Evolutionary conservation across 1,284 basidiomycete species (phyloP).

Genomic region (Wolfiporia cocos): DNA sequence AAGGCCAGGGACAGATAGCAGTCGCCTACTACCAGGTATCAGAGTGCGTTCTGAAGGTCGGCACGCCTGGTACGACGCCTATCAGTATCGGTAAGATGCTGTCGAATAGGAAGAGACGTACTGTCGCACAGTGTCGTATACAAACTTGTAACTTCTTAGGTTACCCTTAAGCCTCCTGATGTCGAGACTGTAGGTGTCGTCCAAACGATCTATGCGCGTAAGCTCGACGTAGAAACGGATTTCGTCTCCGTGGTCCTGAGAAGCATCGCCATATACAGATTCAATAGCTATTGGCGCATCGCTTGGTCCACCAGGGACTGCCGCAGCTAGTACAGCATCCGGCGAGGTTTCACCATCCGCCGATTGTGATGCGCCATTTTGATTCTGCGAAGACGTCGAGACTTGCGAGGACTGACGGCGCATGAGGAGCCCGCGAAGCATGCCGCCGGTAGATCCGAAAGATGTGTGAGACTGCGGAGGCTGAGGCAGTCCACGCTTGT

Average conservation of each 20-base stretch:
- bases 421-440: constrained; percentile 82
- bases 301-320: constrained; percentile 16
- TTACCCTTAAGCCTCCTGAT: constrained; percentile 90
- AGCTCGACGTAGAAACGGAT: constrained; percentile 91
- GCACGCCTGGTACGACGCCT: constrained; percentile 31
- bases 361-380: constrained; percentile 11
- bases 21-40: background rate
- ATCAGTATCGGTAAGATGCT: constrained; percentile 3
- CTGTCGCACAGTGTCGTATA: constrained; percentile 88
- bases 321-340: constrained; percentile 21
- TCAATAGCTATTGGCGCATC: constrained; percentile 30
- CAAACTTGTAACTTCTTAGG: constrained; percentile 88
- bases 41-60: constrained; percentile 34
- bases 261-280: constrained; percentile 71
- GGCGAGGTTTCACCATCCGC: constrained; percentile 17
- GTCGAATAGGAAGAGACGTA: constrained; percentile 37
- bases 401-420: constrained; percentile 83
- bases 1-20: background rate
- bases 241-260: constrained; percentile 85
- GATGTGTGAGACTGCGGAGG: constrained; percentile 55
- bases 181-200: constrained; percentile 84
- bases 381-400: constrained; percentile 28
- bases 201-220: constrained; percentile 81
- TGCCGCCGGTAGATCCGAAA: constrained; percentile 61
- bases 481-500: constrained; percentile 76